A percentile compares a stretch with the other conserved stretches of the same genome.
These are phyloP conservation scores for Priceomyces castillae DNA, from an alignment of 805 yeast species.

Conservation along the genomic window DNA sequence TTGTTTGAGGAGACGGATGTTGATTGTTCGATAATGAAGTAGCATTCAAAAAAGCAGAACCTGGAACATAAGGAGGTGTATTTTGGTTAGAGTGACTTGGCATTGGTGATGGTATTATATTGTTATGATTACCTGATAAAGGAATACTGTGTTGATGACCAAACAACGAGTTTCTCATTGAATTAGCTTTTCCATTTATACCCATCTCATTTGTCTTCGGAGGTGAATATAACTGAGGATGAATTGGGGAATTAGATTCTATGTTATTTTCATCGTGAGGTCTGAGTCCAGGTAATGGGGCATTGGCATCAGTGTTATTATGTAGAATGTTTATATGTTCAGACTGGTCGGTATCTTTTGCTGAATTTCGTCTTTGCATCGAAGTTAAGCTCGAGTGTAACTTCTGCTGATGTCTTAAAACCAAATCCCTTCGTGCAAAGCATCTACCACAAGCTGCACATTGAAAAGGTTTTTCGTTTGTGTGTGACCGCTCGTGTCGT, in stretches of 20 bases:
- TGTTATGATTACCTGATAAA: conserved; percentile 3
- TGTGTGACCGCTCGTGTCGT: conserved; percentile 91
- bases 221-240: conserved; percentile 15
- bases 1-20: conserved; percentile 23
- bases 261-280: background rate
- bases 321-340: conserved; percentile 52
- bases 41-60: background rate
- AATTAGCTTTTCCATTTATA: conserved; percentile 7
- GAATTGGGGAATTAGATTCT: conserved; percentile 4
- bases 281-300: conserved; percentile 38
- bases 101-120: conserved; percentile 24
- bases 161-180: conserved; percentile 16
- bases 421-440: conserved; percentile 86
- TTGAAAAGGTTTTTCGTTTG: conserved; percentile 93
- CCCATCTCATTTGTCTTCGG: conserved; percentile 9
- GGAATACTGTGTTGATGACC: conserved; percentile 6
- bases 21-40: conserved; percentile 12
- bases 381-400: conserved; percentile 61
- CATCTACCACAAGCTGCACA: conserved; percentile 96
- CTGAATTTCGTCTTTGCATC: conserved; percentile 30
- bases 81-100: conserved; percentile 23
- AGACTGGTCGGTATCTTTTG: conserved; percentile 27
- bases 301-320: conserved; percentile 51
- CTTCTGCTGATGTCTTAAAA: conserved; percentile 92
- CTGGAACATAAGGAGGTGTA: conserved; percentile 19